Evolutionary conservation across 352 stramenopile genomes (phyloP).

Genomic region (Aphanomyces cochlioides): DNA sequence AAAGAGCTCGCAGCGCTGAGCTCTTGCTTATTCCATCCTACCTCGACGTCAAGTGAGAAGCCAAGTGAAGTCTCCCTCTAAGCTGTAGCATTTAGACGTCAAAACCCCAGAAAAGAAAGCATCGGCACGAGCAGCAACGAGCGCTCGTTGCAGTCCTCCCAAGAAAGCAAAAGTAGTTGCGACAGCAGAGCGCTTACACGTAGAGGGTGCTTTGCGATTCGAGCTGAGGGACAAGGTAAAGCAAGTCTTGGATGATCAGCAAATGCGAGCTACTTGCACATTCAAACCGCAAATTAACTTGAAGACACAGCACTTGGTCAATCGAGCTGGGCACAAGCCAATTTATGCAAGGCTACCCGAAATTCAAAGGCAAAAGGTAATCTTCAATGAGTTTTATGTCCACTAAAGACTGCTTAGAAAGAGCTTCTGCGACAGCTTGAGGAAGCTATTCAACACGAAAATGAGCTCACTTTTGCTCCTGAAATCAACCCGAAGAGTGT

Average conservation of each 20-base stretch:
- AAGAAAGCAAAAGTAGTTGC: slow-evolving; percentile 29
- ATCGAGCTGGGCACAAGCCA: slow-evolving; percentile 51
- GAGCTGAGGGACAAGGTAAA: slow-evolving; percentile 53
- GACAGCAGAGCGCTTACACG: slow-evolving; percentile 57
- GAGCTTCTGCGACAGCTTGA: slow-evolving; percentile 20
- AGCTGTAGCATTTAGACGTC: neutral
- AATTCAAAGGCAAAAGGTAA: slow-evolving; percentile 67
- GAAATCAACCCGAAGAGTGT: slow-evolving; percentile 65
- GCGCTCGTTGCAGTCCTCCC: neutral
- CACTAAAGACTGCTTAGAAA: neutral
- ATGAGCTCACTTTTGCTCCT: slow-evolving; percentile 44
- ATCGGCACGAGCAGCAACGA: neutral
- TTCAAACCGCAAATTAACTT: slow-evolving; percentile 68
- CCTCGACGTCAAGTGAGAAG: no score
- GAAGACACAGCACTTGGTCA: slow-evolving; percentile 42
- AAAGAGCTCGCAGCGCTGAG: slow-evolving; percentile 55
- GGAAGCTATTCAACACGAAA: slow-evolving; percentile 40
- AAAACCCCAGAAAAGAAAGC: slow-evolving; percentile 30
- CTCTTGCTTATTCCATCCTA: slow-evolving; percentile 69
- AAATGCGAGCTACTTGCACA: slow-evolving; percentile 50
- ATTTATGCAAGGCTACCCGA: slow-evolving; percentile 61
- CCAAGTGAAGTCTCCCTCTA: no score
- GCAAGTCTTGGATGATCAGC: slow-evolving; percentile 45
- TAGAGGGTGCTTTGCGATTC: slow-evolving; percentile 55
- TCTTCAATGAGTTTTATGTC: slow-evolving; percentile 2